These are phyloP conservation scores for Hypoxylon fragiforme DNA, from an alignment of 495 filamentous ascomycete genomes.

Conservation along the genomic window DNA sequence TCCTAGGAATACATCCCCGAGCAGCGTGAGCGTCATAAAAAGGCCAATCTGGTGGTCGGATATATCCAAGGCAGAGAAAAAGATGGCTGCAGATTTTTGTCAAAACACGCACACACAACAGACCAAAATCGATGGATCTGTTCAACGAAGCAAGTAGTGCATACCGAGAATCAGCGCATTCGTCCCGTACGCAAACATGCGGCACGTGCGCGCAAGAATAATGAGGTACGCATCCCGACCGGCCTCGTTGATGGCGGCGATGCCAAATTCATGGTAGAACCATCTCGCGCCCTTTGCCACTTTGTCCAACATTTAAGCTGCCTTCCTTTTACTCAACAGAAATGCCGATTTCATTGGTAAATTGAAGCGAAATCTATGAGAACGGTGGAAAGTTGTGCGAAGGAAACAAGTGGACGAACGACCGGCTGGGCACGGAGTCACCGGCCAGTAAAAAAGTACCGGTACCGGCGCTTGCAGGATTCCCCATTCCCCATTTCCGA, in stretches of 20 bases:
- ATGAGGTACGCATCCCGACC: slow-evolving; percentile 71
- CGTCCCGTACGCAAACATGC: slow-evolving; percentile 78
- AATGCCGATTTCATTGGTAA: too few relatives aligned
- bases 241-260: slow-evolving; percentile 55
- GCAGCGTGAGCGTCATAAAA: slow-evolving; percentile 84
- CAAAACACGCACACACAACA: not conserved
- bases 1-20: slow-evolving; percentile 79
- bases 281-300: slow-evolving; percentile 26
- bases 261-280: slow-evolving; percentile 48
- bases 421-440: slow-evolving; percentile 12
- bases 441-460: too few relatives aligned
- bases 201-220: slow-evolving; percentile 72
- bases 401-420: too few relatives aligned
- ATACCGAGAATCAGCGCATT: slow-evolving; percentile 74
- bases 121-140: too few relatives aligned
- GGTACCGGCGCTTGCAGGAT: too few relatives aligned
- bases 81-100: slow-evolving; percentile 30
- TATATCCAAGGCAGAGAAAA: slow-evolving; percentile 66
- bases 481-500: too few relatives aligned
- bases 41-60: slow-evolving; percentile 75
- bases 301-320: too few relatives aligned
- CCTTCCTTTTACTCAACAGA: too few relatives aligned
- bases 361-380: too few relatives aligned
- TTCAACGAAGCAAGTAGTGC: slow-evolving; percentile 23
- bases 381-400: too few relatives aligned